These are phyloP conservation scores for Lactifluus subvellereus DNA, from an alignment of 768 basidiomycete genomes.

Conservation along the genomic window DNA sequence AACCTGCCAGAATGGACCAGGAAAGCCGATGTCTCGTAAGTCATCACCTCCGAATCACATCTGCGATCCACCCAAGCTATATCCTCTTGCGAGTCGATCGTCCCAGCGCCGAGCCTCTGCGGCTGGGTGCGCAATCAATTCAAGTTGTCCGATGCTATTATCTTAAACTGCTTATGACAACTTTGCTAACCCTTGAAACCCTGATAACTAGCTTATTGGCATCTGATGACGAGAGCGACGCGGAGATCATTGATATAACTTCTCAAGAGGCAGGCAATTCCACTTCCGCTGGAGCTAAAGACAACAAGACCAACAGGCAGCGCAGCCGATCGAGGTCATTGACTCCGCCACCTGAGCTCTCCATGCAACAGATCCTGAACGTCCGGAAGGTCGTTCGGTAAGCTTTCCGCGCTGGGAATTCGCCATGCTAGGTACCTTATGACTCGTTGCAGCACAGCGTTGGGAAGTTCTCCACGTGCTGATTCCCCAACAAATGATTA, in stretches of 20 bases:
- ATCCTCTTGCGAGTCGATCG: background rate
- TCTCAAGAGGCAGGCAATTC: constrained; percentile 26
- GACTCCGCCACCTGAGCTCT: constrained; percentile 66
- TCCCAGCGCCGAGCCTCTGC: background rate
- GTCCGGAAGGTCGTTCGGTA: constrained; percentile 61
- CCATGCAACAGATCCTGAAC: constrained; percentile 46
- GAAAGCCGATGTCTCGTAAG: constrained; percentile 18
- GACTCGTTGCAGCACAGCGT: constrained; percentile 38
- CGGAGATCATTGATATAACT: constrained; percentile 36
- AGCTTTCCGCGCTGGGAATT: constrained; percentile 3
- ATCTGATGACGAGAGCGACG: constrained; percentile 43
- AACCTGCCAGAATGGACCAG: constrained; percentile 23
- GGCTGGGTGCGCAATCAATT: background rate
- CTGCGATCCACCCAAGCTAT: background rate
- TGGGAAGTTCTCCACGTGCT: constrained; percentile 38
- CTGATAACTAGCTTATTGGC: constrained; percentile 30
- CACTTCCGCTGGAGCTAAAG: constrained; percentile 29
- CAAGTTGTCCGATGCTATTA: background rate
- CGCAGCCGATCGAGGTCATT: constrained; percentile 66
- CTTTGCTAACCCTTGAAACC: background rate
- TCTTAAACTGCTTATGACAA: background rate
- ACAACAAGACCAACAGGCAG: constrained; percentile 29
- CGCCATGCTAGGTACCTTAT: constrained; percentile 8
- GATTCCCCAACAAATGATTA: constrained; percentile 44
- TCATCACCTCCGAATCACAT: background rate